Evolutionary conservation across 1,284 basidiomycete species (phyloP).

Genomic region (Bjerkandera adusta): DNA sequence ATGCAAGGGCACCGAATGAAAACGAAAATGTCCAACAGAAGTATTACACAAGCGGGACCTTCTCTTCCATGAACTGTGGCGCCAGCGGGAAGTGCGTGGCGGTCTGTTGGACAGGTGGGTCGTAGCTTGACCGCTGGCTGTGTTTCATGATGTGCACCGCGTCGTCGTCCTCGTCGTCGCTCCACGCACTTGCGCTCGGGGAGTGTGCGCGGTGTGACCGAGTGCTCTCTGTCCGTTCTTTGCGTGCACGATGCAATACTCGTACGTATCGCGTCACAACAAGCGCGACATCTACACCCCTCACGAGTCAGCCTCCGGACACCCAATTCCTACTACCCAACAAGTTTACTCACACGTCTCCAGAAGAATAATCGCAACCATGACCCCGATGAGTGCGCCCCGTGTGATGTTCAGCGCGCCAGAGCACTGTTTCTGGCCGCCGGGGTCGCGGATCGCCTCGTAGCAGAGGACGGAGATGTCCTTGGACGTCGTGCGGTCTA

Average conservation of each 20-base stretch:
- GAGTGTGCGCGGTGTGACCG: neutral
- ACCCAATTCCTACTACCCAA: neutral
- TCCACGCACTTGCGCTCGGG: neutral
- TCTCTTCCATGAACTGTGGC: no score
- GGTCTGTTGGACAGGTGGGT: neutral
- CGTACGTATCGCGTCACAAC: conserved; percentile 60
- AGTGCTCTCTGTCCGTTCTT: conserved; percentile 38
- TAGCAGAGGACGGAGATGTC: conserved; percentile 46
- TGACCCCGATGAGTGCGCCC: conserved; percentile 46
- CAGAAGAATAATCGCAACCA: conserved; percentile 42
- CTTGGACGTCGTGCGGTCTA: conserved; percentile 43
- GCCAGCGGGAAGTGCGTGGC: neutral
- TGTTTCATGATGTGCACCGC: neutral
- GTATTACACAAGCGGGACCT: no score
- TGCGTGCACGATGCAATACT: conserved; percentile 49
- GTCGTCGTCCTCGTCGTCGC: neutral
- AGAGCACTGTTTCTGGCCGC: conserved; percentile 42
- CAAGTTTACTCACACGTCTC: conserved; percentile 57
- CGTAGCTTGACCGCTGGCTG: neutral
- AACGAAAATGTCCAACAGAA: no score
- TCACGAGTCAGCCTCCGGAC: neutral
- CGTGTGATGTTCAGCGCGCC: conserved; percentile 40
- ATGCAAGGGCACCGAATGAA: no score
- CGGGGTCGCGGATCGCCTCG: conserved; percentile 38
- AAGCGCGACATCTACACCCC: conserved; percentile 48